Evolutionary conservation across 768 basidiomycete genomes (phyloP), one percentile per base, ranked within the genome.

Genomic region (Leucocoprinus birnbaumii): DNA sequence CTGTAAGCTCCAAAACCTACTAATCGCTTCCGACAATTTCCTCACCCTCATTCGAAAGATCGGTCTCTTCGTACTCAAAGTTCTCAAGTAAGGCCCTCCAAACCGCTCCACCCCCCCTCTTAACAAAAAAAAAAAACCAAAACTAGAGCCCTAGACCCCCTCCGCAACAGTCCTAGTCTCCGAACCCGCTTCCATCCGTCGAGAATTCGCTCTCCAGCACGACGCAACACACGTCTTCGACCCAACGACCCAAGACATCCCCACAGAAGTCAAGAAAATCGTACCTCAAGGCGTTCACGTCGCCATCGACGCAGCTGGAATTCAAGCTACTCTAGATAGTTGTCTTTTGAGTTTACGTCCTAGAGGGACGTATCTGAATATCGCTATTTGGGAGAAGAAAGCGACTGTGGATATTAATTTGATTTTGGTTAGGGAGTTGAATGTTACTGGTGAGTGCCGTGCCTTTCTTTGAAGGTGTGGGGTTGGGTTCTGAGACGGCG

Each of bases 291-390:
- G 79, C 22, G 75, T 75, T 9, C 74, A 78, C 55, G 65, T 78
- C 43, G 75, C 69, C 3, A 78, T 78, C 58, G 80, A 81, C 43
- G 76, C 77, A 16, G 75, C 77, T 3, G 78, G 79, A 0, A 58
- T 70, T 2, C 73, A 77, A 57, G 63, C 64, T 13, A 68, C 71
- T 42, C 51, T 79, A 13, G 68, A 73, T 34, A 58, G 67, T 6
- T 74, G 71, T 7, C 60, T 80, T 13, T 35, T 51, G 6, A 68
- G 71, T 24, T 63, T 78, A 9, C 68, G 72, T 21, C 63, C 73
- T 0, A 60, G 73, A 31, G 78, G 80, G 16, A 68, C 62, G 0
- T 59, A 77, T 21, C 62, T 77, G 14, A 74, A 74, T 55, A 65
- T 80, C 16, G 75, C 77, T 1, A 53, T 77, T 8, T 80, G 78